Base-by-base conservation (phyloP, 2,329 filamentous ascomycete genomes). In the Aspergillus udagawae region DNA sequence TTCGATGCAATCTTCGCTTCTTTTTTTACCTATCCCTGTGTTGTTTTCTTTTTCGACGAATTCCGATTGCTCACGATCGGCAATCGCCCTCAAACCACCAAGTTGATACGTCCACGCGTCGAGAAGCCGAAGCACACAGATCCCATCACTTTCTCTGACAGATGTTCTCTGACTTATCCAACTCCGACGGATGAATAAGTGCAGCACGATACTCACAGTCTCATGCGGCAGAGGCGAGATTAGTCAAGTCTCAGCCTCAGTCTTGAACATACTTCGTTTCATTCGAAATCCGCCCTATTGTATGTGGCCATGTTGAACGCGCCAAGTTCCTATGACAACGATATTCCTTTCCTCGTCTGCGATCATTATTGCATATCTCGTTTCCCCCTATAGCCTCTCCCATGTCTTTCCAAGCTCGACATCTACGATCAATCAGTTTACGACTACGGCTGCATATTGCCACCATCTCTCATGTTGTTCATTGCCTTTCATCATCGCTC, bases 11-110 rank as follows among this genome's bases (percentile, higher is more conserved):
- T 44, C 49, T 45, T 51, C 56, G 49, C 48, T 32, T 25, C 44
- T 23, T 45, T 44, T 32, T 55, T 49, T 49, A 47, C 54, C 41
- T 29, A 41, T 45, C 52, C 10, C 23, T 51, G 25, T 47, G 44
- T 50, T 38, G 35, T 50, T 25, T 54, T 53, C 21, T 23, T 25
- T 49, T 49, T 28, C 35, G 54, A 54, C 21, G 44, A 47, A 52
- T 57, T 59, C 52, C 57, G 54, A 57, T 57, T 59, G 44, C 57
- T 59, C 57, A 53, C 51, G 41, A 38, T 57, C 51, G 52, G 54
- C 44, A 51, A 35, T 54, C 55, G 44, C 45, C 29, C 41, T 44
- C 57, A 21, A 45, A 21, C 12, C 21, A 23, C 6, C 7, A 27
- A 55, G 54, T 58, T 25, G 32, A 51, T 57, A 41, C 54, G 32